These are phyloP conservation scores for Penicillium desertorum DNA, from an alignment of 495 filamentous ascomycete genomes.

Conservation along the genomic window DNA sequence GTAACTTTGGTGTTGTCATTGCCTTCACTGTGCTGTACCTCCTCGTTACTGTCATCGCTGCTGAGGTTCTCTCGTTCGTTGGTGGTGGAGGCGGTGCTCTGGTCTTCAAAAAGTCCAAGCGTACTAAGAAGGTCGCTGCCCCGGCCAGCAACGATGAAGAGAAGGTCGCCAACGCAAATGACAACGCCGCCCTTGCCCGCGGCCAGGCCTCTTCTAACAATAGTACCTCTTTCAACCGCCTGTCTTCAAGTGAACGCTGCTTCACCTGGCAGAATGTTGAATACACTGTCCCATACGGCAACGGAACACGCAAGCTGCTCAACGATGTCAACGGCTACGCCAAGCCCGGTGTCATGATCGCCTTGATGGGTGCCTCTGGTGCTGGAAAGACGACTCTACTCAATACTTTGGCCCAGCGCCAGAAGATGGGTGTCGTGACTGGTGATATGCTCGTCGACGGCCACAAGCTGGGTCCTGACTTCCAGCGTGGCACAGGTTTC, in stretches of 20 bases:
- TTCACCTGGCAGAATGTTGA: constrained; percentile 77
- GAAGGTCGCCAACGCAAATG: constrained; percentile 32
- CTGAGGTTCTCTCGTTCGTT: constrained; percentile 54
- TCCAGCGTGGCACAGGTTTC: constrained; percentile 81
- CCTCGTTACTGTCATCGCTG: constrained; percentile 60
- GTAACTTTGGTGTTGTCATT: constrained; percentile 75
- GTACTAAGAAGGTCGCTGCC: constrained; percentile 53
- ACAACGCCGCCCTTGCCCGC: constrained; percentile 45
- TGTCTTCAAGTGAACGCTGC: constrained; percentile 62
- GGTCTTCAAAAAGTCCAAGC: constrained; percentile 66
- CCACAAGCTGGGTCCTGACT: constrained; percentile 61
- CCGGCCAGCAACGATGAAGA: constrained; percentile 49
- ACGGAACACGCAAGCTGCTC: constrained; percentile 67
- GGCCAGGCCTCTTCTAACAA: constrained; percentile 43
- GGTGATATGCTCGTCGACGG: constrained; percentile 83
- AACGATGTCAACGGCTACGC: constrained; percentile 73
- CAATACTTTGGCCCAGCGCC: constrained; percentile 74
- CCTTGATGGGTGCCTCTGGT: constrained; percentile 80
- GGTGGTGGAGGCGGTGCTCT: constrained; percentile 58
- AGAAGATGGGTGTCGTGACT: constrained; percentile 66
- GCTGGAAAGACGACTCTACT: constrained; percentile 80
- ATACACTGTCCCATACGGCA: constrained; percentile 70
- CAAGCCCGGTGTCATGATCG: constrained; percentile 78
- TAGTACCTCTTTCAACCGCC: constrained; percentile 49
- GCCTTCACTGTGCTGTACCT: constrained; percentile 70